These are phyloP conservation scores for Inga leiocalycina DNA, from an alignment of 306 rosid genomes.

Conservation along the genomic window DNA sequence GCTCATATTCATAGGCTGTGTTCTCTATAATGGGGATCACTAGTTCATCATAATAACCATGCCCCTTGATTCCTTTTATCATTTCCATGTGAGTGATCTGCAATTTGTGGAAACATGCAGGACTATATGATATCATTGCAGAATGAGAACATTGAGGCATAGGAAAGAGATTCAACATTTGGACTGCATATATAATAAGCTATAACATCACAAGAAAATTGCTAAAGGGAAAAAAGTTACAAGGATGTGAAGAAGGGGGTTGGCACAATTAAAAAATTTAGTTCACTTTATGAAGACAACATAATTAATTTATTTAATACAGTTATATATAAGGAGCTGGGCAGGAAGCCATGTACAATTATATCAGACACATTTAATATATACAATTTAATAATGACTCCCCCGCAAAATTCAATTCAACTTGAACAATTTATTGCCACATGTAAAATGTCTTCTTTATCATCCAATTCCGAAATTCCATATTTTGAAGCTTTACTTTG, in stretches of 20 bases:
- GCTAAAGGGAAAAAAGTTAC: too few species aligned
- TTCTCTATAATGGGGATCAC: conserved; percentile 95
- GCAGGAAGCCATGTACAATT: neutral
- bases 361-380: too few species aligned
- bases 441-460: neutral
- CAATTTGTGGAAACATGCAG: conserved; percentile 37
- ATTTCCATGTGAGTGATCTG: conserved; percentile 99
- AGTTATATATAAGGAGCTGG: neutral
- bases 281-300: conserved; percentile 1
- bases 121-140: conserved; percentile 5
- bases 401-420: too few species aligned
- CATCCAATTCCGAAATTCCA: too few species aligned
- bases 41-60: conserved; percentile 96
- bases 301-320: neutral
- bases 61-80: conserved; percentile 99
- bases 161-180: conserved; percentile 14
- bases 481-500: neutral
- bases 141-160: neutral
- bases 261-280: neutral
- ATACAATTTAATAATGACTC: too few species aligned
- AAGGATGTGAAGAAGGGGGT: neutral
- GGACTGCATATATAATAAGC: conserved; percentile 16
- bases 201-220: neutral
- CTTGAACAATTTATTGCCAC: too few species aligned
- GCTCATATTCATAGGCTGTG: conserved; percentile 87